These are phyloP conservation scores for Beta corolliflora DNA, from an alignment of 179 eudicot genomes.

Conservation along the genomic window DNA sequence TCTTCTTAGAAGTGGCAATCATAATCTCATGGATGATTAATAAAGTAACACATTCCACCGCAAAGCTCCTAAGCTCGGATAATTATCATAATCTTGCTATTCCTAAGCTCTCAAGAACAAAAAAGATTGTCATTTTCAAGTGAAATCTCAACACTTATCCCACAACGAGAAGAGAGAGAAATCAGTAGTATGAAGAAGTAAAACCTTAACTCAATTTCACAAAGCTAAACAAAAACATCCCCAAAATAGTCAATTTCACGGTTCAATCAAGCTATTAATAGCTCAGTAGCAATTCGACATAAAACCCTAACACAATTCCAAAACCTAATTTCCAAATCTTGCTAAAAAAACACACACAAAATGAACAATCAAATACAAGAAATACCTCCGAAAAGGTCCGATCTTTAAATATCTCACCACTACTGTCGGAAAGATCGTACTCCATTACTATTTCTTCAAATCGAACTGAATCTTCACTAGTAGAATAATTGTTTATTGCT, in stretches of 20 bases:
- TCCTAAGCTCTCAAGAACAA: neutral
- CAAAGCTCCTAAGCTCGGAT: neutral
- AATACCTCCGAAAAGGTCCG: neutral
- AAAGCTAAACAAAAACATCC: neutral
- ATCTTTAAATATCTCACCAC: conserved; percentile 43
- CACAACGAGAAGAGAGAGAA: neutral
- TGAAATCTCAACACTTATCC: neutral
- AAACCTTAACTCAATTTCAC: conserved; percentile 13
- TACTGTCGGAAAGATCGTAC: conserved; percentile 48
- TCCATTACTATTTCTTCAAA: conserved; percentile 33
- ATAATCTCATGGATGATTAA: neutral
- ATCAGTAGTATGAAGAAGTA: neutral
- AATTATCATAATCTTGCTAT: neutral
- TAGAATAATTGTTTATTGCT: too few relatives aligned
- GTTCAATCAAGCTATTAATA: neutral
- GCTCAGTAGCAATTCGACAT: neutral
- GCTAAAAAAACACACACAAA: neutral
- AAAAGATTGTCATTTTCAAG: neutral
- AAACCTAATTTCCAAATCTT: neutral
- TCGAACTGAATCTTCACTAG: conserved; percentile 5
- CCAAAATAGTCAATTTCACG: neutral
- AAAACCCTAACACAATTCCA: conserved; percentile 6
- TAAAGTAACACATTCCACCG: neutral
- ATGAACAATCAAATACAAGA: neutral
- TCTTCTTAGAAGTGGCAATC: neutral